Evolutionary conservation across 139 green algal species (phyloP), one percentile per base, ranked within the genome.

Genomic region (Chlamydomonas sphaeroides): DNA sequence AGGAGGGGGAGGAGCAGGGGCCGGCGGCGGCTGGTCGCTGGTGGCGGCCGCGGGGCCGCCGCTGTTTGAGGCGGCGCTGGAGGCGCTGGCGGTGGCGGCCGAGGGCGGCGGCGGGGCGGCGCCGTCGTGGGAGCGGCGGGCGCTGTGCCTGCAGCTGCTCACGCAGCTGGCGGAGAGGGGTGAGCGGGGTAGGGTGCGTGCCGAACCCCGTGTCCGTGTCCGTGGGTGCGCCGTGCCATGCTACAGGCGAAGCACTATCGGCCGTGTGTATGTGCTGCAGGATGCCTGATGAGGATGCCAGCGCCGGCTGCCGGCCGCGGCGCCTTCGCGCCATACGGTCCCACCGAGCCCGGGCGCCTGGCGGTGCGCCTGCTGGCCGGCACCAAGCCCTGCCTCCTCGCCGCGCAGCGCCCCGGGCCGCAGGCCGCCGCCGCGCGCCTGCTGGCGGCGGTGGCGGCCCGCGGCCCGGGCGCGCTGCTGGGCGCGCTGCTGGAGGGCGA

Each of bases 351-450:
- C 61, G 23, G 42, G n/a, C 41, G 10, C 21, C 75, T 71, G 14
- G 42, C 75, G 6, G 61, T 32, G 32, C 61, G 38, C 41, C 75
- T 80, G 73, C 59, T 59, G 28, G 38, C 73, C 4, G 59, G 73
- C 30, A 57, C 70, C 39, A 80, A 80, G 56, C 73, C 57, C 73
- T 69, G 57, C n/a, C 73, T 80, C 30, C 57, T 80, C 59, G 59
- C 49, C 38, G 56, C 71, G 30, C 48, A 33, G 5, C 57, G 28
- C 26, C 57, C 39, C 8, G 11, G 17, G 41, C 17, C 49, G 59
- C 57, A 71, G 73, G 18, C 18, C 14, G 39, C 59, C 1, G 73
- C 73, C 2, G 36, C 28, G 2, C 57, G 57, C 30, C 30, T 69
- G 61, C 39, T 80, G 73, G 73, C 38, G 26, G 38, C n/a, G 20